phyloP scores from a whole-genome alignment of 129 eudicot genomes.

The Tanacetum coccineum region DNA sequence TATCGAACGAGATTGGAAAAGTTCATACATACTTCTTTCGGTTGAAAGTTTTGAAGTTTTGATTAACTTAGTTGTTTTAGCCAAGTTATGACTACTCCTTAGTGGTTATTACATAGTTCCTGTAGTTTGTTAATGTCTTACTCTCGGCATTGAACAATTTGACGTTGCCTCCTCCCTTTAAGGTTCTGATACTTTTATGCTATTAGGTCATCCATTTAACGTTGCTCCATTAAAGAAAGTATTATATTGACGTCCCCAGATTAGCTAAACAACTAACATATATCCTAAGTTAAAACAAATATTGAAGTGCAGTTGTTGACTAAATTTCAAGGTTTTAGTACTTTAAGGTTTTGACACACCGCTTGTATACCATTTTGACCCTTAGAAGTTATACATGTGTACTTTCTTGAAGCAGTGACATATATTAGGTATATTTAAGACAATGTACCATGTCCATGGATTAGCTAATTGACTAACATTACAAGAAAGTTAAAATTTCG shows the following conservation, averaged over 20 bases:
- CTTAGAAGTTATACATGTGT: conserved; percentile 2
- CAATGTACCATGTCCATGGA: neutral
- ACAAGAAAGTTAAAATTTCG: neutral
- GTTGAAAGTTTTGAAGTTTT: neutral
- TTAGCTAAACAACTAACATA: neutral
- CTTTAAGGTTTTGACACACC: conserved; percentile 12
- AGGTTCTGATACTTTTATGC: too few species aligned
- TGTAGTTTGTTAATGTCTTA: conserved; percentile 8
- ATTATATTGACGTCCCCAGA: neutral
- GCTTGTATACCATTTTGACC: conserved; percentile 9
- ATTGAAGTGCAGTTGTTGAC: too few species aligned
- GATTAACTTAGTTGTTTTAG: too few species aligned
- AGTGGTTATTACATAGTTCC: conserved; percentile 13
- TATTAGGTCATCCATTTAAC: too few species aligned
- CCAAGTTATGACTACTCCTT: neutral
- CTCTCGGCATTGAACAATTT: neutral
- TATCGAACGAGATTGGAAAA: neutral
- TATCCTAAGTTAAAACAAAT: too few species aligned
- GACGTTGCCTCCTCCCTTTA: neutral
- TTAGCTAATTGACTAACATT: conserved; percentile 8
- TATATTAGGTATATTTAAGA: neutral
- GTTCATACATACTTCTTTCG: conserved; percentile 1
- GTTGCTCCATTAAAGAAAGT: too few species aligned
- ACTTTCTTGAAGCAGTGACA: neutral
- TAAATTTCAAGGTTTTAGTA: neutral